phyloP scores from a whole-genome alignment of 2,329 filamentous ascomycete species.

The Fusarium concolor region DNA sequence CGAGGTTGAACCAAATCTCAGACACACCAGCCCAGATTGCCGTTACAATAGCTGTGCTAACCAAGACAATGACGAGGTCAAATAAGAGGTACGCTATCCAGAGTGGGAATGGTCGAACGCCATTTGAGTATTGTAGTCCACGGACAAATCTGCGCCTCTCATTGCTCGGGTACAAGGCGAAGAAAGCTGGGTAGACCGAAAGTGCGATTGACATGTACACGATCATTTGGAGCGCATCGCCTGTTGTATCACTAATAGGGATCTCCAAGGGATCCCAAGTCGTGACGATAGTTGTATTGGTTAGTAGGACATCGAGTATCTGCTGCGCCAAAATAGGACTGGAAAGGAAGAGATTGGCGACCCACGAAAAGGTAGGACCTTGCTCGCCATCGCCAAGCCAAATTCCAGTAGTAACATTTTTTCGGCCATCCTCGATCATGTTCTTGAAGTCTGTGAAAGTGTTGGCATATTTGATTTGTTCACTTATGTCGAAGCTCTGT shows the following conservation, averaged over 20 bases:
- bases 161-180: constrained; percentile 87
- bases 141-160: constrained; percentile 84
- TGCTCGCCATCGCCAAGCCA: constrained; percentile 74
- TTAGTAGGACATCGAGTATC: constrained; percentile 72
- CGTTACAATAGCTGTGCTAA: constrained; percentile 72
- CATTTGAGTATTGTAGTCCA: constrained; percentile 90
- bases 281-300: constrained; percentile 75
- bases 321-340: constrained; percentile 74
- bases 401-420: constrained; percentile 78
- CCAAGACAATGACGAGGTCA: constrained; percentile 80
- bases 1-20: constrained; percentile 79
- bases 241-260: constrained; percentile 75
- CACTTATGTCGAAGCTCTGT: constrained; percentile 35
- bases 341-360: constrained; percentile 69
- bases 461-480: constrained; percentile 61
- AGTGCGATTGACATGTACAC: constrained; percentile 86
- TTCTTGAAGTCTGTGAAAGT: constrained; percentile 75
- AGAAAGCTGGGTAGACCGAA: constrained; percentile 84
- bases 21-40: constrained; percentile 76
- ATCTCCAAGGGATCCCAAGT: constrained; percentile 81
- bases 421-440: constrained; percentile 71
- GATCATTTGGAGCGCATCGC: constrained; percentile 81
- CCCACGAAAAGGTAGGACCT: constrained; percentile 76
- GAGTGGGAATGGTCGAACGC: constrained; percentile 81
- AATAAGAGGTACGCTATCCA: constrained; percentile 88